Evolutionary conservation across 2,329 filamentous ascomycete genomes (phyloP).

Genomic region (Graphiopsis chlorocephala): DNA sequence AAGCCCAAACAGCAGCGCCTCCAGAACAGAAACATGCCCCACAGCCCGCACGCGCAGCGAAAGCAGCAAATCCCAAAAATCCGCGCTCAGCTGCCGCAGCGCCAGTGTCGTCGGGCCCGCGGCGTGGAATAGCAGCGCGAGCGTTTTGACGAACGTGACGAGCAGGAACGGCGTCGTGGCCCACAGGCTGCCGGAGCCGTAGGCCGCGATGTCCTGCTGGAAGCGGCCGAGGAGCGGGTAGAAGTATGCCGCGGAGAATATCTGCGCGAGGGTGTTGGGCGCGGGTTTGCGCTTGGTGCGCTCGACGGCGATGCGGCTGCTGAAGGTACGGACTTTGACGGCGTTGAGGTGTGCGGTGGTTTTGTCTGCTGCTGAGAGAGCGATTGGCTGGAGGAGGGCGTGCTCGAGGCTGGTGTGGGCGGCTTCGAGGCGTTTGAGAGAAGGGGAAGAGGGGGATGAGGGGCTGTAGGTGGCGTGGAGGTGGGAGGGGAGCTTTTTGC

Average conservation of each 20-base stretch:
- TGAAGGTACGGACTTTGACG: constrained; percentile 88
- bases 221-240: constrained; percentile 77
- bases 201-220: constrained; percentile 34
- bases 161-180: constrained; percentile 74
- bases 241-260: constrained; percentile 78
- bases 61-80: constrained; percentile 82
- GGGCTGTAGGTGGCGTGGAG: constrained; percentile 68
- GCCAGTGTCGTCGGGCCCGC: constrained; percentile 74
- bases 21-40: constrained; percentile 58
- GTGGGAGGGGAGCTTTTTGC: constrained; percentile 70
- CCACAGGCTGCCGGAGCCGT: constrained; percentile 50
- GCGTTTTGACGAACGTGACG: constrained; percentile 77
- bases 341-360: constrained; percentile 71
- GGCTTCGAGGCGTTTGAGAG: constrained; percentile 60
- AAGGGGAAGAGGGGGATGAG: neutral
- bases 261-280: constrained; percentile 73
- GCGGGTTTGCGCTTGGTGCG: constrained; percentile 58
- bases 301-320: constrained; percentile 64
- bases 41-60: constrained; percentile 55
- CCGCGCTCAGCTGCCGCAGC: constrained; percentile 75
- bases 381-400: constrained; percentile 75
- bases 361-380: constrained; percentile 75
- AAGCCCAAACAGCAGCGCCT: constrained; percentile 74
- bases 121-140: constrained; percentile 78
- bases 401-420: constrained; percentile 68